phyloP scores from a whole-genome alignment of 768 basidiomycete genomes.

The Lactarius pseudohatsudake region DNA sequence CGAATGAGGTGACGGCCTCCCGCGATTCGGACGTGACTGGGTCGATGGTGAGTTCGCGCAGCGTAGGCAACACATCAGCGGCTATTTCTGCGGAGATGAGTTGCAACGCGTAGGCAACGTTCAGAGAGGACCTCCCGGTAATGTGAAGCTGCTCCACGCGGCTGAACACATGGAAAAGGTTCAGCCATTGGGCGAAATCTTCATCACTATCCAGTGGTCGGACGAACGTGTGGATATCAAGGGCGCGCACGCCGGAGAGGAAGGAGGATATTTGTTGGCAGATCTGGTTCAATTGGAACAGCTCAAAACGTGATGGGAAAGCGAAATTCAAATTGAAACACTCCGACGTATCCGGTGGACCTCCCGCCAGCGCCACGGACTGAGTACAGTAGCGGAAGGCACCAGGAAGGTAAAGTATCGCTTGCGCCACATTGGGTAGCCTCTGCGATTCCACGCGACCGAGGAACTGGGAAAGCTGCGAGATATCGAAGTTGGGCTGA shows the following conservation, averaged over 20 bases:
- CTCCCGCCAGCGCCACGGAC: not conserved
- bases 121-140: not conserved
- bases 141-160: slow-evolving; percentile 1
- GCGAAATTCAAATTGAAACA: not conserved
- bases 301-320: not conserved
- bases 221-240: slow-evolving; percentile 1
- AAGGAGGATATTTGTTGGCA: not conserved
- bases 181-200: not conserved
- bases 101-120: slow-evolving; percentile 2
- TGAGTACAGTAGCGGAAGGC: not conserved
- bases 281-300: not conserved
- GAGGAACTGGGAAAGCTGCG: slow-evolving; percentile 4
- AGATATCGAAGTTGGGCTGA: not conserved
- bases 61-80: not conserved
- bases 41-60: slow-evolving; percentile 3
- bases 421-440: not conserved
- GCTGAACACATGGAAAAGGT: slow-evolving; percentile 3
- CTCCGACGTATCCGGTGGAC: not conserved
- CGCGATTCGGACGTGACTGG: not conserved
- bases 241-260: not conserved
- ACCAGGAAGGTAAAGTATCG: not conserved
- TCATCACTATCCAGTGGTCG: not conserved
- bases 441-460: not conserved
- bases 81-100: too few relatives aligned
- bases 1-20: not conserved